Evolutionary conservation across 495 filamentous ascomycete genomes (phyloP), one percentile per base, ranked within the genome.

Genomic region (Tuber magnatum): DNA sequence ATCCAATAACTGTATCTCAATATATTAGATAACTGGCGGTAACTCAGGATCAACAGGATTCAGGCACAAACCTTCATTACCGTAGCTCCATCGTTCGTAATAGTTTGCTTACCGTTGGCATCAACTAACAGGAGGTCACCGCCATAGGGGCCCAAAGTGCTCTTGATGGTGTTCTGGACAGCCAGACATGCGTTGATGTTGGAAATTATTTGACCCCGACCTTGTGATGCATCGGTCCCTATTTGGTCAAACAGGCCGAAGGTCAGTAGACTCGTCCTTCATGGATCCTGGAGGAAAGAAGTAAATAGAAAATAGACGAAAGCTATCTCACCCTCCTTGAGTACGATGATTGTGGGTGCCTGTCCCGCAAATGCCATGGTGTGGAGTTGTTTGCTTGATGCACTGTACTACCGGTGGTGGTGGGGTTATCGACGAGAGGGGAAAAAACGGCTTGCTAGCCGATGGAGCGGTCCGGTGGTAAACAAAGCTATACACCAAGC

Each of bases 141-240:
- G 82, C 95, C 95, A 85, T 98, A 99, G 16, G 95, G 95, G n/a
- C 95, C 95, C 68, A 99, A 86, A 22, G 95, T 99, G 82, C 91
- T 92, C 86, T 94, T 92, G 84, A 99, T 93, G 74, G 95, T 97
- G 56, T 92, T 88, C 85, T 99, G 95, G 46, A 99, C 94, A n/a
- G 94, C 94, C 81, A 97, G 87, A 85, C 95, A 99, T 77, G 94
- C 95, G 86, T 97, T 97, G 86, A 99, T 98, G 85, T 99, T 99
- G 72, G 94, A 97, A 82, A 99, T 88, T 80, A 99, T 92, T 86
- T 99, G 95, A 73, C 94, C 94, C 84, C 94, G 94, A 80, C 95
- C 95, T 85, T 99, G 95, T 35, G 95, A 97, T 76, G 93, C 88
- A 86, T 99, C 95, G 85, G 95, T 99, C 78, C 95, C 95, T 97